Conservation (phyloP, 2,329 filamentous ascomycete species). For the Chaetomium strumarium region DNA sequence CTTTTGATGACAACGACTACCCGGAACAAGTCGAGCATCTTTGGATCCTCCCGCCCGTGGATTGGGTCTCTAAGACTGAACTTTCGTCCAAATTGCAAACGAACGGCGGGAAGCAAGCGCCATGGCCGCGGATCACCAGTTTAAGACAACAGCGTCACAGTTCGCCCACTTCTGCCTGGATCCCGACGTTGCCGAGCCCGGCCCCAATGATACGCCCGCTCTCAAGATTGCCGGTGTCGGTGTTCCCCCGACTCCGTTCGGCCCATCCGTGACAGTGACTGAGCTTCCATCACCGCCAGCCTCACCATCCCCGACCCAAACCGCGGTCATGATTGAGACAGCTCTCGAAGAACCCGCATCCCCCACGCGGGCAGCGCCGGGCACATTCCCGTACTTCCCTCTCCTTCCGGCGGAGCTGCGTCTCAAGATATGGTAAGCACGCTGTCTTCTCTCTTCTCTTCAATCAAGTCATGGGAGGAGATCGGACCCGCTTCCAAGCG, state of each 20-base stretch:
- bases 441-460: neutral
- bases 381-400: conserved; percentile 28
- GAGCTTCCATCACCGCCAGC: conserved; percentile 12
- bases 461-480: neutral
- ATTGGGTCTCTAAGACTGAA: neutral
- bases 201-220: neutral
- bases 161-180: neutral
- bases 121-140: neutral
- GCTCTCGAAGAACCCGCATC: neutral
- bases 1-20: no score
- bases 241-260: no score
- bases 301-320: conserved; percentile 1
- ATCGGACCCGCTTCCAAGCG: neutral
- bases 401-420: conserved; percentile 33
- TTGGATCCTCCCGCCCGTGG: neutral
- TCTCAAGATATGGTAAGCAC: conserved; percentile 30
- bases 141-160: neutral
- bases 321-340: neutral
- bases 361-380: neutral
- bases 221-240: neutral
- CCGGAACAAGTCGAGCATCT: no score
- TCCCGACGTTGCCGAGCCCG: neutral
- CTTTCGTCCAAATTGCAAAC: neutral
- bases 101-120: neutral
- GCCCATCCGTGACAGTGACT: conserved; percentile 7